These are phyloP conservation scores for Pontederia paniculata DNA, from an alignment of 176 grass and related monocot species.

Conservation along the genomic window DNA sequence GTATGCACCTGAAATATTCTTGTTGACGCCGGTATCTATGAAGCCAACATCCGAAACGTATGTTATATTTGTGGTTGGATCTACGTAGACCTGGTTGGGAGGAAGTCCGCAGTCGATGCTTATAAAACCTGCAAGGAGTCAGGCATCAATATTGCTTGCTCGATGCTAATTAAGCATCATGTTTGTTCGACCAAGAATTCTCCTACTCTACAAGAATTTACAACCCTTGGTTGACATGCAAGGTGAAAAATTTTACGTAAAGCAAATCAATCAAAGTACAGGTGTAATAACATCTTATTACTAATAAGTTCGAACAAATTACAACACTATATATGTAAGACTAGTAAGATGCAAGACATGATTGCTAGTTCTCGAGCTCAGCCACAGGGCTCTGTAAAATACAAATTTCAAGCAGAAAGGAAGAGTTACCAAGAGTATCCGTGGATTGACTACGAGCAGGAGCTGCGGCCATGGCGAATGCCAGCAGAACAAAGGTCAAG, in stretches of 20 bases:
- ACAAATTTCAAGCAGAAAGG: not conserved
- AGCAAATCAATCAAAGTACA: too few relatives aligned
- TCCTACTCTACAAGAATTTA: too few relatives aligned
- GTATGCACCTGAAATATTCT: constrained; percentile 9
- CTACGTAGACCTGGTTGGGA: constrained; percentile 4
- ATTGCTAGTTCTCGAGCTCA: not conserved
- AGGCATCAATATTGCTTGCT: not conserved
- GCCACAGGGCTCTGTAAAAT: not conserved
- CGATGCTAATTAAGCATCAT: too few relatives aligned
- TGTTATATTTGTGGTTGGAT: not conserved
- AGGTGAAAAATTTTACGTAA: too few relatives aligned
- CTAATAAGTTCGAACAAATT: too few relatives aligned
- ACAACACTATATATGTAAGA: too few relatives aligned
- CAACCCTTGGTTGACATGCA: too few relatives aligned
- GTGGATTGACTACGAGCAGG: not conserved
- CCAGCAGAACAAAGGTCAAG: not conserved
- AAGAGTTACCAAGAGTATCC: not conserved
- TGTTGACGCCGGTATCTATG: constrained; percentile 26
- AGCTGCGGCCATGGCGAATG: not conserved
- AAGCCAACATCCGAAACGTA: constrained; percentile 24
- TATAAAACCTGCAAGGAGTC: constrained; percentile 9
- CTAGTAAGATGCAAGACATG: not conserved
- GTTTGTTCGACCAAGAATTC: too few relatives aligned
- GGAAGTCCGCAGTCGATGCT: constrained; percentile 11
- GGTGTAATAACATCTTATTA: too few relatives aligned